Base-by-base conservation (phyloP, 768 basidiomycete genomes). In the Kwoniella newhampshirensis region DNA sequence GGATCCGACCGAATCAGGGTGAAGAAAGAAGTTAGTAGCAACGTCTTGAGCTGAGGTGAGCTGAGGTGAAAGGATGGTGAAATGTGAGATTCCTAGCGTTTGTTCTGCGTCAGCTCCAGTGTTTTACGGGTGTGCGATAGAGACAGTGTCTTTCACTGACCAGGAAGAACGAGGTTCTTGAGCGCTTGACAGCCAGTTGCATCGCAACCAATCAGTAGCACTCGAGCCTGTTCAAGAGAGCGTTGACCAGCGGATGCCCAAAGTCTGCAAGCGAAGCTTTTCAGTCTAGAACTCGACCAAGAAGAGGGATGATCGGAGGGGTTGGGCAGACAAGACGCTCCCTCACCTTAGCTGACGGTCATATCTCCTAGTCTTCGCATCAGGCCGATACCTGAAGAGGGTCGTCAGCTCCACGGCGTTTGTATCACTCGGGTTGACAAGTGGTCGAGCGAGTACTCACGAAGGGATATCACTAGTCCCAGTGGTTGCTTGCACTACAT, bases 81-180 rank as follows among this genome's bases (percentile, higher is more conserved):
- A 98, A 71, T 88, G 85, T n/a, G 93, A 91, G 63, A 97, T 85
- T 7, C 94, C 79, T 80, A n/a, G 54, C 27, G 2, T 15, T 8
- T 2, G 15, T 5, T 39, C 50, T 3, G 17, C 11, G 40, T 21
- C 27, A 35, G 12, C 12, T 46, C 28, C 13, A 13, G n/a, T n/a
- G n/a, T n/a, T n/a, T n/a, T n/a, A n/a, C n/a, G n/a, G n/a, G n/a
- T n/a, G n/a, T n/a, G n/a, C n/a, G n/a, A n/a, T n/a, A n/a, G n/a
- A 50, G 12, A 42, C 36, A 52, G 56, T 45, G 27, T 46, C 21
- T 32, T 8, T 41, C 37, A 15, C 32, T 15, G 35, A 49, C 80
- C 94, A 2, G 96, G 96, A 7, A 98, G 84, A 36, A 98, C 91
- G 59, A 98, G 86, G 72, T 98, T 98, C 82, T 99, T 98, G 54